Percentiles rank a stretch among this genome's conserved stretches.
Evolutionary conservation across 2,329 filamentous ascomycete genomes (phyloP).

Genomic region (Beauveria sp.): DNA sequence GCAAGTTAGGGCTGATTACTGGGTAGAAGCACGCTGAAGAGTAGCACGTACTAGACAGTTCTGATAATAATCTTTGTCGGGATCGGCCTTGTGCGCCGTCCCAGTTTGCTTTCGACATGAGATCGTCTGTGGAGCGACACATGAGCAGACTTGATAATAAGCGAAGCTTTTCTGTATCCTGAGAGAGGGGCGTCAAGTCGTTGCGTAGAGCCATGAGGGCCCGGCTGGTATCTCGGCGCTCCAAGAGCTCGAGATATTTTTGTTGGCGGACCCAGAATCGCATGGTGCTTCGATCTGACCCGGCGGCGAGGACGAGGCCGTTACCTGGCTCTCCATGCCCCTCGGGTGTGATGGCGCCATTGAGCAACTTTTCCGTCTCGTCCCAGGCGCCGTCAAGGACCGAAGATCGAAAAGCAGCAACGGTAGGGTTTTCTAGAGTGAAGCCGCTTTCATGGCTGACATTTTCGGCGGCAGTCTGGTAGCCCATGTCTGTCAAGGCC

Average conservation of each 20-base stretch:
- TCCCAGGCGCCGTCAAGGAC: constrained; percentile 75
- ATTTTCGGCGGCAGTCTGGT: constrained; percentile 65
- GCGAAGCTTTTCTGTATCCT: constrained; percentile 70
- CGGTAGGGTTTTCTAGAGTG: constrained; percentile 76
- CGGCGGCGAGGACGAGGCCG: constrained; percentile 67
- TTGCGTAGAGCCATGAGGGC: constrained; percentile 78
- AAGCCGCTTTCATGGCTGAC: constrained; percentile 78
- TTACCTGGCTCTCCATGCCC: constrained; percentile 31
- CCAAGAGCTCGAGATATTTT: constrained; percentile 87
- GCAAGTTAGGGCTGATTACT: neutral
- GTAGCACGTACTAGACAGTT: constrained; percentile 65
- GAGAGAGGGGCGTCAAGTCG: constrained; percentile 80
- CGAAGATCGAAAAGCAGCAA: constrained; percentile 76
- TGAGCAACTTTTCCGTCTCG: constrained; percentile 75
- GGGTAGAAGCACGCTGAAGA: neutral
- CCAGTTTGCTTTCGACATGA: constrained; percentile 73
- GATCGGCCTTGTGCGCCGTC: constrained; percentile 73
- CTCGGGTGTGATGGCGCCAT: constrained; percentile 40
- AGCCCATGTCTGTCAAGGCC: constrained; percentile 81
- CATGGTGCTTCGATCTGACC: constrained; percentile 72
- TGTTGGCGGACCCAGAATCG: constrained; percentile 84
- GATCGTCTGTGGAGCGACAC: constrained; percentile 70
- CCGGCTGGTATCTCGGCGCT: constrained; percentile 61
- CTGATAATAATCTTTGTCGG: constrained; percentile 65
- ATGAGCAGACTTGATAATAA: constrained; percentile 84